Base-by-base conservation (phyloP, 148 eudicot species). In the Polygonum aviculare region DNA sequence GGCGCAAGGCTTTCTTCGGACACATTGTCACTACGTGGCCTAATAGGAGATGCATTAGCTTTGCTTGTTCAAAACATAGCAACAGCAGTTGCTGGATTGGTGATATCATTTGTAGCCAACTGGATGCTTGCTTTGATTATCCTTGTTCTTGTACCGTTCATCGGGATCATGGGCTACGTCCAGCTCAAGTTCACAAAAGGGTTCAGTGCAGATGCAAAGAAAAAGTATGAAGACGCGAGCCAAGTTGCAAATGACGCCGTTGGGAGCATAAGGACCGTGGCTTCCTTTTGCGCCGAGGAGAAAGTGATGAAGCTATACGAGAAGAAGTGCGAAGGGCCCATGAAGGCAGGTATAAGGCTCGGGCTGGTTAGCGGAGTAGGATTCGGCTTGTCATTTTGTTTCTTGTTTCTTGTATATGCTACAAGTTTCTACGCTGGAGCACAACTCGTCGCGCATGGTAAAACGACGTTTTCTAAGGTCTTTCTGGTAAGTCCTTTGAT, bases 161-260 rank as follows among this genome's bases (percentile, higher is more conserved):
- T 91, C n/a, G 90, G 91, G 41, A 22, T 85, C 36, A 85, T 57
- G 60, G 92, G 93, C n/a, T 86, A 63, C 52, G 69, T 82, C 18
- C 93, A 91, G 71, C 12, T 89, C 59, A 86, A 83, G 78, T 85
- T 87, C 83, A 69, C 85, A 79, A 79, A 84, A 77, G 93, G 97
- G 19, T 90, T 91, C 80, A 88, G 89, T 73, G 88, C 86, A 69
- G 92, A 91, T 84, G 92, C 97, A 12, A 90, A 91, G 91, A 75
- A 76, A 75, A 26, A 15, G 40, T 74, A 51, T 67, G 19, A 39
- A 74, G 59, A 75, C 18, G 73, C 78, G 31, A 26, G 31, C 31
- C 31, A 26, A 26, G 31, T 26, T 26, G 31, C 31, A 26, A 26
- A 26, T 26, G 12, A 90, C 51, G 76, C 76, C 0, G 76, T 74